Base-by-base conservation (phyloP, 1,284 basidiomycete genomes). In the Pisolithus thermaeus region DNA sequence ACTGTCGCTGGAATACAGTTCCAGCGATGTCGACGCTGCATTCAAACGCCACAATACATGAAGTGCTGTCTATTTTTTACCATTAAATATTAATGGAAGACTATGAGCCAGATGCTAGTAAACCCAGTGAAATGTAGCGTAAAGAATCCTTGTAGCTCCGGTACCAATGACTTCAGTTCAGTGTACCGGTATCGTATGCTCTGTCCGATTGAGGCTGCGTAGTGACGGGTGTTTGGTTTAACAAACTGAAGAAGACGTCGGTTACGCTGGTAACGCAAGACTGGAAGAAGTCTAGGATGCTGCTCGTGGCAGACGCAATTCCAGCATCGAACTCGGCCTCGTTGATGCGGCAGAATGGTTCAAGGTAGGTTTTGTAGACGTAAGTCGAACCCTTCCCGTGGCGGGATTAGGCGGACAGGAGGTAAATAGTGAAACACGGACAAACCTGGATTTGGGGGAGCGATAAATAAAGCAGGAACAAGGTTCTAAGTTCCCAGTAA, bases 401-500 rank as follows among this genome's bases (percentile, higher is more conserved):
- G 22, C 7, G n/a, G 12, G 52, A 30, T 22, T 36, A 51, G 46
- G 52, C 40, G 44, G 25, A 16, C 18, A 11, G 23, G 9, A 18
- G 20, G 27, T n/a, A 35, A 14, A 12, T 2, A 12, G 32, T 12
- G 25, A 1, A 20, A 27, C 2, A 27, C 2, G 1, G 22, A 4
- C 73, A 56, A 52, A 85, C 87, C 76, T 87, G 79, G 3, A 80
- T 84, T 69, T 88, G 83, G 12, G 87, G 86, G 4, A 90, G 74
- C 3, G 87, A 75, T 40, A 91, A 69, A 71, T 84, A 91, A 25
- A 91, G 73, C 27, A 92, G 71, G 64, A 90, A 79, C 11, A 81
- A 30, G 7, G 83, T 84, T 61, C 90, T 86, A 58, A 80, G 52
- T 60, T 90, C 79, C 74, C 82, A 87, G 66, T 91, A 92, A 66